Percentiles rank a stretch among this genome's conserved stretches.
phyloP scores from a whole-genome alignment of 2,329 filamentous ascomycete species.

The Fusarium sp. region DNA sequence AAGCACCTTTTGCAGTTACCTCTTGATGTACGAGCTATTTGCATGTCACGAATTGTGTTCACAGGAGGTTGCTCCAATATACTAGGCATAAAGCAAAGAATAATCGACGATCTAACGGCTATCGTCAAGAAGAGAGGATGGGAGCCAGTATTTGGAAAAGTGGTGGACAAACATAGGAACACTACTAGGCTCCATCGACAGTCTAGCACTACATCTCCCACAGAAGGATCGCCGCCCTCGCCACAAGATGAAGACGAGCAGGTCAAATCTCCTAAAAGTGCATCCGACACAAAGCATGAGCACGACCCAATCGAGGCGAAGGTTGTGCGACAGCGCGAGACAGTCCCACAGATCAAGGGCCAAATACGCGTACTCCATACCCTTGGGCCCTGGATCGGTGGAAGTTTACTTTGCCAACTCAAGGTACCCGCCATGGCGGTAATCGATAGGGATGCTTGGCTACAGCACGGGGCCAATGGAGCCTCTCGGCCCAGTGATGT shows the following conservation, averaged over 20 bases:
- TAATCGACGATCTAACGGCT: conserved; percentile 78
- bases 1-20: conserved; percentile 79
- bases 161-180: conserved; percentile 65
- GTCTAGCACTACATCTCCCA: conserved; percentile 37
- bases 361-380: conserved; percentile 74
- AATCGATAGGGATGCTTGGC: conserved; percentile 78
- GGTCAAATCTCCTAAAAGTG: conserved; percentile 35
- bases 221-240: conserved; percentile 40
- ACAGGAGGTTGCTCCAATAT: conserved; percentile 84
- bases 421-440: conserved; percentile 76
- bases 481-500: conserved; percentile 71
- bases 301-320: conserved; percentile 55
- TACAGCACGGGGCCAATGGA: conserved; percentile 73
- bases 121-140: conserved; percentile 79
- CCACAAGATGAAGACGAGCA: conserved; percentile 44
- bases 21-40: conserved; percentile 83
- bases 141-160: conserved; percentile 80
- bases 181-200: conserved; percentile 59
- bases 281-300: conserved; percentile 44
- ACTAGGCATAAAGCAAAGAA: conserved; percentile 80
- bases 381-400: conserved; percentile 80
- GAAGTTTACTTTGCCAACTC: conserved; percentile 75
- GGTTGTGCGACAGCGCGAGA: conserved; percentile 51
- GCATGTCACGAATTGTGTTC: conserved; percentile 90
- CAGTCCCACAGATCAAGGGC: conserved; percentile 64